Conservation (phyloP, 2,329 filamentous ascomycete genomes). For the Pseudogymnoascus sp. region DNA sequence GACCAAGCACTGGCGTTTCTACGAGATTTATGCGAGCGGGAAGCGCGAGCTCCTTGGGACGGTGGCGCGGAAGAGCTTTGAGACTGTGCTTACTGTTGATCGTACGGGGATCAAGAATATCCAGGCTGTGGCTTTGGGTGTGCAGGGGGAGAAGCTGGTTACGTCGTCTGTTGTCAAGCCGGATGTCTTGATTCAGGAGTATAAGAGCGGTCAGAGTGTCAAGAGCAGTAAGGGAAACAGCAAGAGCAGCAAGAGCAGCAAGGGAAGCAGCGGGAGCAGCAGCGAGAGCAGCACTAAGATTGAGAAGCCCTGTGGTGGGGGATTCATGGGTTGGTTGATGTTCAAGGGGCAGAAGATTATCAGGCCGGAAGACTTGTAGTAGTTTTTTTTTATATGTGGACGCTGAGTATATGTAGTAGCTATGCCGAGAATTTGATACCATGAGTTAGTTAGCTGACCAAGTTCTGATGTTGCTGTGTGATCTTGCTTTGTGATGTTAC, state of each 20-base stretch:
- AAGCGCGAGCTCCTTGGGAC: constrained; percentile 34
- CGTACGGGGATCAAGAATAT: neutral
- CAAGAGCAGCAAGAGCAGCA: neutral
- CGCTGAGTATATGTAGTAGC: neutral
- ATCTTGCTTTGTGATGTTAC: neutral
- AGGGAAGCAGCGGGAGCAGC: neutral
- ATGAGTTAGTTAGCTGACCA: neutral
- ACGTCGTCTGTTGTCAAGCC: constrained; percentile 10
- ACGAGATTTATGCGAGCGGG: constrained; percentile 28
- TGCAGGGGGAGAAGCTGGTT: constrained; percentile 10
- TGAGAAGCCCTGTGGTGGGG: neutral
- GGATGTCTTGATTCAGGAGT: constrained; percentile 13
- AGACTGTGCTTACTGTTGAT: constrained; percentile 27
- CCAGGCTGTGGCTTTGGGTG: constrained; percentile 15
- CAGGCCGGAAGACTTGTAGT: constrained; percentile 3
- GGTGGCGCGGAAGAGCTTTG: constrained; percentile 36
- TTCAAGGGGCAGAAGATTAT: constrained; percentile 11
- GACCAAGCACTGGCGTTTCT: constrained; percentile 42
- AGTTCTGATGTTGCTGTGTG: neutral
- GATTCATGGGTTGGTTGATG: constrained; percentile 10
- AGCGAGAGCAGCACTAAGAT: neutral
- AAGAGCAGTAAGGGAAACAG: neutral
- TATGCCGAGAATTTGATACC: neutral
- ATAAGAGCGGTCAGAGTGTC: neutral
- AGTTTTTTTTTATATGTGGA: neutral